phyloP scores from a whole-genome alignment of 2,329 filamentous ascomycete genomes.

The Trichoderma guizhouense region DNA sequence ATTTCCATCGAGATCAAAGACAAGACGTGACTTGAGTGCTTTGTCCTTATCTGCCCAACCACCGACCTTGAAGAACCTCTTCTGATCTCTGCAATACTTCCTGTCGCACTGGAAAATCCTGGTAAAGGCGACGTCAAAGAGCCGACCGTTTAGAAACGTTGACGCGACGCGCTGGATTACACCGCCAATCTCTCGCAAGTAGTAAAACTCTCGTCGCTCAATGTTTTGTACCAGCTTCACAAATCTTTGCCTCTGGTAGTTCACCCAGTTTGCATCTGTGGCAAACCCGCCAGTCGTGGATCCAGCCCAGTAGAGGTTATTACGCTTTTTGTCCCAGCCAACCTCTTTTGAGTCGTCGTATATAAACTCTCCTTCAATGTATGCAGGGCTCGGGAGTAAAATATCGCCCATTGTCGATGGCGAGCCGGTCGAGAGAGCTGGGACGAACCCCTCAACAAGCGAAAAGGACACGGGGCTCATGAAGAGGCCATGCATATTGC shows the following conservation, averaged over 20 bases:
- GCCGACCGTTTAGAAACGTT: slow-evolving; percentile 34
- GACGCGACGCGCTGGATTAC: slow-evolving; percentile 23
- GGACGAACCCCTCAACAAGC: slow-evolving; percentile 39
- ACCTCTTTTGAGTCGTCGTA: slow-evolving; percentile 43
- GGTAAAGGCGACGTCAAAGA: slow-evolving; percentile 46
- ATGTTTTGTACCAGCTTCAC: slow-evolving; percentile 37
- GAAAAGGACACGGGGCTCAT: slow-evolving; percentile 42
- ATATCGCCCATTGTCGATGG: slow-evolving; percentile 50
- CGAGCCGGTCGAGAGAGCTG: slow-evolving; percentile 45
- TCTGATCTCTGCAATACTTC: slow-evolving; percentile 36
- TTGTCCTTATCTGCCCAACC: slow-evolving; percentile 34
- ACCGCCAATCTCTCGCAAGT: slow-evolving; percentile 30
- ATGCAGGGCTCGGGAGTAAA: slow-evolving; percentile 49
- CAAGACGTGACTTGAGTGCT: slow-evolving; percentile 39
- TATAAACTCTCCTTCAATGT: slow-evolving; percentile 39
- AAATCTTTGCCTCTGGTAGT: slow-evolving; percentile 48
- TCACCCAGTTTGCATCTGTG: slow-evolving; percentile 35
- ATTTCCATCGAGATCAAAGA: slow-evolving; percentile 56
- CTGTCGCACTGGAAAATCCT: slow-evolving; percentile 43
- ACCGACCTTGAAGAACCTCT: slow-evolving; percentile 29
- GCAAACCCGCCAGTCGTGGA: slow-evolving; percentile 50
- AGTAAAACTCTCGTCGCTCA: slow-evolving; percentile 26
- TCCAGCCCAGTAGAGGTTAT: slow-evolving; percentile 56
- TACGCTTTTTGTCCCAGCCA: slow-evolving; percentile 47
- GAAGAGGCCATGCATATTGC: slow-evolving; percentile 43